phyloP scores from a whole-genome alignment of 768 basidiomycete genomes.

The Xerocomellus amylosporus region DNA sequence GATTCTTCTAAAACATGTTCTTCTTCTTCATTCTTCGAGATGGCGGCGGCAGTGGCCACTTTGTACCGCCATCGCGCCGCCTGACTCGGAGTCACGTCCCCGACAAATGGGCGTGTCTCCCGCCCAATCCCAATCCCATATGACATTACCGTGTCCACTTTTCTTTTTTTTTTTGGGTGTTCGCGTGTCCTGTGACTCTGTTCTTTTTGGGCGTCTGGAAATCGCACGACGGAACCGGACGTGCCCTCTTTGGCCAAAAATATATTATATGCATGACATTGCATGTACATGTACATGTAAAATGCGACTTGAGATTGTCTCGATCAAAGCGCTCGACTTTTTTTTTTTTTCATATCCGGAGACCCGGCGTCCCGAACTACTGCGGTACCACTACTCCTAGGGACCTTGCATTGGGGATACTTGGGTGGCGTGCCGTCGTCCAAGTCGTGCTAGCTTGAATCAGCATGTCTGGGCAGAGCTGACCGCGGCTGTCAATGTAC shows the following conservation, averaged over 20 bases:
- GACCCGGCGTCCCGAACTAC: not conserved
- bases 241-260: not conserved
- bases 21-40: not conserved
- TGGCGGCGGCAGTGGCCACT: not conserved
- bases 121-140: not conserved
- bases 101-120: not conserved
- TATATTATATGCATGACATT: no score
- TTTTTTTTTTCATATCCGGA: not conserved
- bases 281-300: no score
- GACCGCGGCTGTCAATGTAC: no score
- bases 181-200: no score
- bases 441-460: no score
- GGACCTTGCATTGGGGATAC: no score
- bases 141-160: not conserved
- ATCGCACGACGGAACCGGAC: slow-evolving; percentile 15
- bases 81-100: no score
- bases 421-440: no score
- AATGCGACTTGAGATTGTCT: no score
- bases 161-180: not conserved
- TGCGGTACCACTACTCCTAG: no score
- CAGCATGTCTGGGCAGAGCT: no score
- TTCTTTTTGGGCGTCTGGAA: not conserved
- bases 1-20: not conserved
- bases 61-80: not conserved
- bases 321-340: no score